phyloP scores from a whole-genome alignment of 1,284 basidiomycete genomes.

The Mixia osmundae region DNA sequence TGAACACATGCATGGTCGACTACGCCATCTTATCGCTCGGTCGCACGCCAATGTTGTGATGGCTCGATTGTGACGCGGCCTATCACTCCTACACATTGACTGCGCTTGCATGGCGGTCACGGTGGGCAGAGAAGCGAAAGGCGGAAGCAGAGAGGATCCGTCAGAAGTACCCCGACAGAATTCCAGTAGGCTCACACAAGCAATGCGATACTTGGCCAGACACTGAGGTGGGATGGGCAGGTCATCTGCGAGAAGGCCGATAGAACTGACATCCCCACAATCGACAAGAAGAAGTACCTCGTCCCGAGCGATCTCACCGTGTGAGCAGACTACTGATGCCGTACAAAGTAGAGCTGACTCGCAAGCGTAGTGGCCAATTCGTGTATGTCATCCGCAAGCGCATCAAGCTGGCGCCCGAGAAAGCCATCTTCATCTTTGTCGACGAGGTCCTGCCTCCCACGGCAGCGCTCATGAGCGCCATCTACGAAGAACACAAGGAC shows the following conservation, averaged over 20 bases:
- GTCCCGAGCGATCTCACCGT: slow-evolving; percentile 96
- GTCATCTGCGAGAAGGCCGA: slow-evolving; percentile 99
- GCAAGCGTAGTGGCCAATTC: slow-evolving; percentile 45
- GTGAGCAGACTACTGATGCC: slow-evolving; percentile 3
- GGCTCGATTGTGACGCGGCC: too few species aligned
- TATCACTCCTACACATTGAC: too few species aligned
- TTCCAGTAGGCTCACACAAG: slow-evolving; percentile 44
- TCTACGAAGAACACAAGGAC: slow-evolving; percentile 99
- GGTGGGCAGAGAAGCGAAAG: slow-evolving; percentile 99
- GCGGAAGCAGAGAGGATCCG: slow-evolving; percentile 25
- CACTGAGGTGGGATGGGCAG: slow-evolving; percentile 25
- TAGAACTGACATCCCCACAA: slow-evolving; percentile 92
- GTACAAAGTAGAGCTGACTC: not conserved
- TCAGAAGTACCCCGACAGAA: slow-evolving; percentile 91
- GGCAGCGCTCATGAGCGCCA: slow-evolving; percentile 92
- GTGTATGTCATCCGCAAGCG: slow-evolving; percentile 99
- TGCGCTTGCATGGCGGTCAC: too few species aligned
- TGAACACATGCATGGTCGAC: too few species aligned
- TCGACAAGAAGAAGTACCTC: slow-evolving; percentile 99
- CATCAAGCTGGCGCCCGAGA: slow-evolving; percentile 98
- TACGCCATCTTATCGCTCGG: too few species aligned
- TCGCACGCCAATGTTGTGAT: too few species aligned
- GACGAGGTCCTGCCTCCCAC: slow-evolving; percentile 96
- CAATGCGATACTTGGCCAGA: slow-evolving; percentile 1
- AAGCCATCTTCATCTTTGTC: slow-evolving; percentile 98